Evolutionary conservation across 345 rosid genomes (phyloP), one percentile per base, ranked within the genome.

Genomic region (Gossypium anomalum): DNA sequence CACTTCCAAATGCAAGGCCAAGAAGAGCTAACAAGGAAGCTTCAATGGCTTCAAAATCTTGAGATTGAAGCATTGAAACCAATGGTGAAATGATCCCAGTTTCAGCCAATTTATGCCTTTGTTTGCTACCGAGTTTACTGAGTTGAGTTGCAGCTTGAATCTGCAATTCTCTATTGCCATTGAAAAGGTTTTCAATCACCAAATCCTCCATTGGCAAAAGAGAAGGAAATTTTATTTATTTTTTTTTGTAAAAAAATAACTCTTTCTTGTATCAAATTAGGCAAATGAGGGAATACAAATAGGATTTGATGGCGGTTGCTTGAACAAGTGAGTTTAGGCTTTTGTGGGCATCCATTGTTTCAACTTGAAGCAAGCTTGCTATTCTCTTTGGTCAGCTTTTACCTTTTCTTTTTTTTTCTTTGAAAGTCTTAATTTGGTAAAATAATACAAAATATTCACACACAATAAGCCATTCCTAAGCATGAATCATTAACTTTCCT

Each of bases 1-100:
- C 98, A 65, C 93, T 92, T 82, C 97, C 98, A 76, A 85, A 93
- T 74, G 94, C 93, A 68, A 90, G 92, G 75, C 88, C 86, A 66
- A 94, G 97, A 74, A 90, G 76, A 70, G 93, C 92, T 51, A 86
- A 80, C 17, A 94, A 87, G 51, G 97, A 80, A 78, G 91, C 92
- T 83, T 94, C 88, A 70, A 78, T 82, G 82, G 93, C 85, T 76
- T 85, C 81, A 70, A 41, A 77, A 72, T 90, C 93, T 43, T 85
- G 90, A 3, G 92, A 89, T 56, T 79, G 86, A 71, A 92, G 87
- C 89, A 94, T 89, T 4, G 87, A 86, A 77, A 92, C 67, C 71
- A 94, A 75, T 63, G 98, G 92, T 76, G 83, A 49, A 55, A 90
- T 83, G 27, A 90, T 84, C 4, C 92, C 97, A 75, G 61, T 83